Conservation (phyloP, 805 yeast species). For the Phaffomyces antillensis region DNA sequence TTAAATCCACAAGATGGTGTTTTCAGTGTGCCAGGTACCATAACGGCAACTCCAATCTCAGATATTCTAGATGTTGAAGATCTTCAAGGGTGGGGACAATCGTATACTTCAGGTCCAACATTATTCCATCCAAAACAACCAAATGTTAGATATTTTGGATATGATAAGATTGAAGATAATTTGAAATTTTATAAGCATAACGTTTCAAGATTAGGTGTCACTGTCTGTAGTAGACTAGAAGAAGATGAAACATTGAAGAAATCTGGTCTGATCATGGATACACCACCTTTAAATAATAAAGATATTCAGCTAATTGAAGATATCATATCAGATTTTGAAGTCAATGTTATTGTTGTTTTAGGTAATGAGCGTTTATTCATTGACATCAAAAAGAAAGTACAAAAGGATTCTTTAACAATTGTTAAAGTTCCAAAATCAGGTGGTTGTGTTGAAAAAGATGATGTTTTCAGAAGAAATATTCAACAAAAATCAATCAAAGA, state of each 20-base stretch:
- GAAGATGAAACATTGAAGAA: slow-evolving; percentile 38
- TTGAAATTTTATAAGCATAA: slow-evolving; percentile 21
- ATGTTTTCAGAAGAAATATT: slow-evolving; percentile 53
- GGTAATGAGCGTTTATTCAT: slow-evolving; percentile 67
- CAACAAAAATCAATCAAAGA: slow-evolving; percentile 79
- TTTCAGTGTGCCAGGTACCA: slow-evolving; percentile 72
- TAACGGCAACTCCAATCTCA: slow-evolving; percentile 77
- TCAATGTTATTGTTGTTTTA: slow-evolving; percentile 57
- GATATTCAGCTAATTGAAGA: slow-evolving; percentile 46
- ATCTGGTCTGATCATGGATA: slow-evolving; percentile 66
- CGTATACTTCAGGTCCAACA: slow-evolving; percentile 69
- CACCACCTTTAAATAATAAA: slow-evolving; percentile 54
- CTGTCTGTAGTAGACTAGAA: slow-evolving; percentile 37
- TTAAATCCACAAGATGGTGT: slow-evolving; percentile 70
- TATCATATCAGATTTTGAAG: slow-evolving; percentile 50
- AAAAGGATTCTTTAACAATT: slow-evolving; percentile 24
- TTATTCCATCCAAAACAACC: slow-evolving; percentile 85
- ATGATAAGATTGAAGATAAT: slow-evolving; percentile 52
- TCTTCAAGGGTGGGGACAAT: slow-evolving; percentile 60
- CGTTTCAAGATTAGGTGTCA: slow-evolving; percentile 25
- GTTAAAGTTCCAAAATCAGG: slow-evolving; percentile 64
- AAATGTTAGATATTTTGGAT: slow-evolving; percentile 72
- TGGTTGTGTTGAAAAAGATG: slow-evolving; percentile 74
- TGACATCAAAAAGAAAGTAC: slow-evolving; percentile 49
- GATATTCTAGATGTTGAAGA: slow-evolving; percentile 75